Base-by-base conservation (phyloP, 2,329 filamentous ascomycete genomes). In the Paecilomyces dactylethromorphus region DNA sequence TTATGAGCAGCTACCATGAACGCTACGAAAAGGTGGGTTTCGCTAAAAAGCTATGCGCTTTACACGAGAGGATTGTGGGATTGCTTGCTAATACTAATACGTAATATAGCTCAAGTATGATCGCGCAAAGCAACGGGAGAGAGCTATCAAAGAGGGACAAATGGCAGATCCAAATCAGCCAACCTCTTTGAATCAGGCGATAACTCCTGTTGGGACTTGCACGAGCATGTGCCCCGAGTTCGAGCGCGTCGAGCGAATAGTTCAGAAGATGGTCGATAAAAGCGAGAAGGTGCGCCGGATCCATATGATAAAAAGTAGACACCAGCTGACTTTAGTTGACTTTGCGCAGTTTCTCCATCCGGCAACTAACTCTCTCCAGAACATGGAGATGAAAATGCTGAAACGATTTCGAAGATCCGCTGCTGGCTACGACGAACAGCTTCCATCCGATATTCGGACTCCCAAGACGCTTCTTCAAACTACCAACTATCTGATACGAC, bases 181-280 rank as follows among this genome's bases (percentile, higher is more conserved):
- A n/a, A 84, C 82, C 56, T 79, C 77, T 24, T 74, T 87, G 59
- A 79, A 80, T 31, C 79, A 87, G 61, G 84, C 85, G 29, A 85
- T 87, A 65, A 86, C 82, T 21, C 79, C 82, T 0, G 80, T 84
- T 4, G 85, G 84, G 55, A 84, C 81, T 55, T 87, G 85, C 70
- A 79, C 79, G 45, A 81, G 83, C 63, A 87, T 87, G 84, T 88
- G 85, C 66, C 82, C 85, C 2, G 83, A 87, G 62, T 86, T 78
- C 59, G 85, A 88, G 72, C 74, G 85, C 51, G 80, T 86, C 51
- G 81, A 86, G 63, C 79, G 85, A 45, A 84, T 86, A 54, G 79
- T 83, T 52, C 82, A 86, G 67, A 82, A 84, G 55, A 84, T 86
- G 71, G 81, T 86, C 26, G 84, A 84, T 71, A 77, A 77, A 58